Base-by-base conservation (phyloP, 441 rosid species). In the Croton setiger region DNA sequence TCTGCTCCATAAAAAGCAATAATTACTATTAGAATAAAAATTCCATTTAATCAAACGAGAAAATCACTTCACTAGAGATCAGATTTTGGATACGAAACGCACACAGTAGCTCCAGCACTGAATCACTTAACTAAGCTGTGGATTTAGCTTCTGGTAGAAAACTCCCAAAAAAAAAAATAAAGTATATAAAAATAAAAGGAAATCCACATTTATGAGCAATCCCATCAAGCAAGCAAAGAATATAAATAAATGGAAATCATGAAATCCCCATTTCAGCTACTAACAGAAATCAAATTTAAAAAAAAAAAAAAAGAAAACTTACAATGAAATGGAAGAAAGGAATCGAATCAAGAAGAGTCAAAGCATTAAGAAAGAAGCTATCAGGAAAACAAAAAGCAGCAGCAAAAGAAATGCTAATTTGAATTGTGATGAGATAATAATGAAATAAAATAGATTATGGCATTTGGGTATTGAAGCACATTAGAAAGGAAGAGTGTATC, bases 1-100 rank as follows among this genome's bases (percentile, higher is more conserved):
- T 75, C 89, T 79, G 81, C 63, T 76, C 43, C 75, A 80, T 60
- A 67, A 72, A 41, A 81, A 63, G 10, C 53, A 62, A 49, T 64
- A 64, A 67, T 15, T 61, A 63, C 66, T 68, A 63, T 17, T 9
- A 7, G 4, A 35, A 14, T 21, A 54, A 39, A 7, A 53, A 18
- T 21, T 0, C 11, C 27, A 55, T 12, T 59, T 15, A 27, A 35
- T 41, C 7, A 20, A 6, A 3, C 7, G 5, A 6, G 17, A 17
- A 51, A 17, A 51, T 52, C 21, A 56, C 3, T 23, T 7, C 12
- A 43, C 12, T 15, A 23, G n/a, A 67, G 27, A 55, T 67, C 54
- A 67, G 69, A 52, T 36, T 49, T 36, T 13, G 59, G 18, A 65
- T 52, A 65, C 59, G 35, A 52, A 5, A 60, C 35, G 18, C 6